Conservation (phyloP, 2,329 filamentous ascomycete species). For the Capronia epimyces region DNA sequence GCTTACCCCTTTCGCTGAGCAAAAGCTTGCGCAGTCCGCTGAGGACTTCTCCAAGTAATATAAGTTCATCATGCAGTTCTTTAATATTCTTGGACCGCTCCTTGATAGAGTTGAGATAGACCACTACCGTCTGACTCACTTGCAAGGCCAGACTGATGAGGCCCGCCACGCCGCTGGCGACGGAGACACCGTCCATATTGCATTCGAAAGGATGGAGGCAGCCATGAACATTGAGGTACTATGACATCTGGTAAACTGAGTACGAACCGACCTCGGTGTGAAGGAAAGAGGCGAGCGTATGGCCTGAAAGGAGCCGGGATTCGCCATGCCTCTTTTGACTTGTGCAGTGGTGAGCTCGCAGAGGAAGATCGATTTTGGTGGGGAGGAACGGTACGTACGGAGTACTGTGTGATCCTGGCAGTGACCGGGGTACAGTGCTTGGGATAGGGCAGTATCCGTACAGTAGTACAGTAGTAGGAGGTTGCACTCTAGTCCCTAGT, state of each 20-base stretch:
- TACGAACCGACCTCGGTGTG: conserved; percentile 9
- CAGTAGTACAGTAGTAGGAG: too few species aligned
- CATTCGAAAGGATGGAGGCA: neutral
- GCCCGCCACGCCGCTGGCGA: conserved; percentile 25
- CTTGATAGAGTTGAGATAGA: conserved; percentile 24
- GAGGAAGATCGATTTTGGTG: neutral
- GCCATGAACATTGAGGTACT: conserved; percentile 3
- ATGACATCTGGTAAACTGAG: neutral
- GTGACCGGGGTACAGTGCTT: too few species aligned
- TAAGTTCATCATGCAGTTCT: conserved; percentile 26
- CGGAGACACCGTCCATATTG: conserved; percentile 23
- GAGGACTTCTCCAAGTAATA: conserved; percentile 25
- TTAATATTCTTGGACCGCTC: conserved; percentile 24
- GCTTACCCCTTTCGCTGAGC: conserved; percentile 13
- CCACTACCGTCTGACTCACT: conserved; percentile 18
- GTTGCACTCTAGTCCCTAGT: too few species aligned
- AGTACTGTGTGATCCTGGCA: neutral
- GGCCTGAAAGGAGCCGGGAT: neutral
- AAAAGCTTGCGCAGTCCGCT: conserved; percentile 23
- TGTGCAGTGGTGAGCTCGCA: neutral
- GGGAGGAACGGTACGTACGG: neutral
- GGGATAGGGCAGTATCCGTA: too few species aligned
- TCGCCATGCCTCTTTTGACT: neutral
- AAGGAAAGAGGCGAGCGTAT: conserved; percentile 1
- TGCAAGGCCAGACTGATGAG: conserved; percentile 23